Evolutionary conservation across 1,284 basidiomycete genomes (phyloP).

Genomic region (Filobasidium uniguttulatum): DNA sequence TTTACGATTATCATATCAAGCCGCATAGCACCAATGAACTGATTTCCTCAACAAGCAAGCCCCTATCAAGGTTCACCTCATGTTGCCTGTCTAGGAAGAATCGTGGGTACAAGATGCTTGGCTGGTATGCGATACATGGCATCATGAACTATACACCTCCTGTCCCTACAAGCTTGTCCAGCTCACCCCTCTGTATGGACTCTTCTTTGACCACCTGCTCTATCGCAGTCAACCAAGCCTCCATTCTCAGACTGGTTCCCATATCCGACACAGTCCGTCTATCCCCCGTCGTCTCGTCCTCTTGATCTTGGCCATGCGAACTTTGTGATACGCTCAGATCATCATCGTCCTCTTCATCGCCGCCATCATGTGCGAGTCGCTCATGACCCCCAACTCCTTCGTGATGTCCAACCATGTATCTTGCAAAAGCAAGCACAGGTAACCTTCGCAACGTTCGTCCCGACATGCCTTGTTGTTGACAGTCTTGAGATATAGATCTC

Average conservation of each 20-base stretch:
- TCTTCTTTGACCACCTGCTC: conserved; percentile 47
- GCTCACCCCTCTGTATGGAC: conserved; percentile 8
- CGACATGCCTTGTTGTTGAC: conserved; percentile 48
- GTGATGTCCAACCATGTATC: conserved; percentile 46
- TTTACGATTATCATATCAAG: too few relatives aligned
- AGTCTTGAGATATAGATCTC: conserved; percentile 1
- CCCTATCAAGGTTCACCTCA: too few relatives aligned
- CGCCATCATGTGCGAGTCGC: not conserved
- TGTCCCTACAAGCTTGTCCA: conserved; percentile 12
- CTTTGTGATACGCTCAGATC: too few relatives aligned
- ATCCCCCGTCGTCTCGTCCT: too few relatives aligned
- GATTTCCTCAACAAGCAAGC: too few relatives aligned
- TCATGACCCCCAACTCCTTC: conserved; percentile 6
- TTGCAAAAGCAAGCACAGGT: conserved; percentile 79
- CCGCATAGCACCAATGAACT: too few relatives aligned
- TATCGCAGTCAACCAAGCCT: conserved; percentile 47
- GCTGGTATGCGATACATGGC: too few relatives aligned
- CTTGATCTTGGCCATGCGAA: too few relatives aligned
- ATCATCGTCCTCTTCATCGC: conserved; percentile 10
- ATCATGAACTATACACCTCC: conserved; percentile 46
- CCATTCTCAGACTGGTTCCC: too few relatives aligned
- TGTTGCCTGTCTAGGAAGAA: too few relatives aligned
- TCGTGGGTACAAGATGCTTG: too few relatives aligned
- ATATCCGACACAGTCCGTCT: too few relatives aligned
- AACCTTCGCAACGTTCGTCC: conserved; percentile 77